Conservation (phyloP, 352 stramenopile genomes). For the Blastocystis sp. region DNA sequence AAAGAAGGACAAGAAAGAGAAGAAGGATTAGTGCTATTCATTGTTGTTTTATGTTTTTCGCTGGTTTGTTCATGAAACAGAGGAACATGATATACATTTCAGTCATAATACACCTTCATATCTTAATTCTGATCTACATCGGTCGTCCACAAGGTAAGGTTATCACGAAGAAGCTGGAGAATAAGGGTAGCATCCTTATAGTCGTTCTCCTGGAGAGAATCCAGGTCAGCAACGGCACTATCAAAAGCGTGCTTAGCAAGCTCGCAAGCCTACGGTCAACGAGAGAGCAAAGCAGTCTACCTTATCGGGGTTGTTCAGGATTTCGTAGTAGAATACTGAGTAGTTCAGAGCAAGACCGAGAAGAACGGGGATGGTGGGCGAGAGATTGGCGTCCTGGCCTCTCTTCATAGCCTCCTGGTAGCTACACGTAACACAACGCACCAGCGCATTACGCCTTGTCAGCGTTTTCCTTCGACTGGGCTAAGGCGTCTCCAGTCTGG, state of each 20-base stretch:
- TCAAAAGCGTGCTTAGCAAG: slow-evolving; percentile 96
- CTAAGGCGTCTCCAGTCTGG: slow-evolving; percentile 91
- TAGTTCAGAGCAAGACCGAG: slow-evolving; percentile 98
- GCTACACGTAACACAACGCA: not conserved
- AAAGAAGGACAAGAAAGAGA: slow-evolving; percentile 28
- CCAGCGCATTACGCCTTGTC: slow-evolving; percentile 32
- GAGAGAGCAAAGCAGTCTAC: slow-evolving; percentile 81
- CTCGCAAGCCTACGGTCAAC: slow-evolving; percentile 86
- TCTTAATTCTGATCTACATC: slow-evolving; percentile 85
- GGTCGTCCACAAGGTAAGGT: slow-evolving; percentile 97
- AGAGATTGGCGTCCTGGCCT: slow-evolving; percentile 84
- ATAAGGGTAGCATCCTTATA: slow-evolving; percentile 99
- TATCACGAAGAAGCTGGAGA: slow-evolving; percentile 99
- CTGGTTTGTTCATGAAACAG: not conserved
- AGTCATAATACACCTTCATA: slow-evolving; percentile 53
- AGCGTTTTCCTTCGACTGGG: slow-evolving; percentile 84
- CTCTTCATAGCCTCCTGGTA: slow-evolving; percentile 73
- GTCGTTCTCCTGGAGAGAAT: slow-evolving; percentile 96
- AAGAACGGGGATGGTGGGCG: slow-evolving; percentile 96
- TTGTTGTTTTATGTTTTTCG: not conserved
- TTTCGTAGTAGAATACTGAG: slow-evolving; percentile 99
- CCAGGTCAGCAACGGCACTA: slow-evolving; percentile 97
- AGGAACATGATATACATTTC: slow-evolving; percentile 1
- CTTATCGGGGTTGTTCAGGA: slow-evolving; percentile 91
- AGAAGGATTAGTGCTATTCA: slow-evolving; percentile 30